A percentile compares a stretch with the other conserved stretches of the same genome.
Evolutionary conservation across 257 asterid genomes (phyloP).

Genomic region (Ligustrum vulgare): DNA sequence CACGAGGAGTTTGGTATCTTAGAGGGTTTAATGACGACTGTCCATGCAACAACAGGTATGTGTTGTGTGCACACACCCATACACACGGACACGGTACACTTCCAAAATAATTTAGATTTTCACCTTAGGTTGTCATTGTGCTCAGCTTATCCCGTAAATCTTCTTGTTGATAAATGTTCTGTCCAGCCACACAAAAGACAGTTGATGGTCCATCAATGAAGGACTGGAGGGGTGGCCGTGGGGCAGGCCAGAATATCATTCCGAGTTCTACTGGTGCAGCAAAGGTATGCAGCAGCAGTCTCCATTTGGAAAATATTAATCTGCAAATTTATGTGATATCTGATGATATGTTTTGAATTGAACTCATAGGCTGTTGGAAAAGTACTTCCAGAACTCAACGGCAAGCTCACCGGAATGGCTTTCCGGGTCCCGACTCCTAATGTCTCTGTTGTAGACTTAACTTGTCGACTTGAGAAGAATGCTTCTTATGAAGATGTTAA

Average conservation of each 20-base stretch:
- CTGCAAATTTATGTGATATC: neutral
- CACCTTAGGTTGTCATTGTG: slow-evolving; percentile 4
- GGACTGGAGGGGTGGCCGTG: slow-evolving; percentile 99
- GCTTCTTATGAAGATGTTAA: slow-evolving; percentile 97
- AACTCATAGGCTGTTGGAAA: slow-evolving; percentile 89
- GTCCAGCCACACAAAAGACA: slow-evolving; percentile 94
- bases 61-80: neutral
- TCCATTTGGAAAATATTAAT: neutral
- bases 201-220: slow-evolving; percentile 99
- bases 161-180: slow-evolving; percentile 23
- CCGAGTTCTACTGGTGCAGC: slow-evolving; percentile 99
- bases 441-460: slow-evolving; percentile 96
- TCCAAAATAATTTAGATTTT: slow-evolving; percentile 3
- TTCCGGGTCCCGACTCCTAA: slow-evolving; percentile 98
- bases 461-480: slow-evolving; percentile 84
- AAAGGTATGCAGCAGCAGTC: slow-evolving; percentile 50
- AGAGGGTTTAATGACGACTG: slow-evolving; percentile 98
- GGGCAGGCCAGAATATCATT: slow-evolving; percentile 95
- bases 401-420: slow-evolving; percentile 99
- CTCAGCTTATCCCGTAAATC: slow-evolving; percentile 17
- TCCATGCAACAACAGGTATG: slow-evolving; percentile 96
- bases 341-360: slow-evolving; percentile 1
- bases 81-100: neutral
- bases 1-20: slow-evolving; percentile 96
- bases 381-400: slow-evolving; percentile 96